These are phyloP conservation scores for Cyberlindnera meyerae DNA, from an alignment of 805 yeast species.

Conservation along the genomic window DNA sequence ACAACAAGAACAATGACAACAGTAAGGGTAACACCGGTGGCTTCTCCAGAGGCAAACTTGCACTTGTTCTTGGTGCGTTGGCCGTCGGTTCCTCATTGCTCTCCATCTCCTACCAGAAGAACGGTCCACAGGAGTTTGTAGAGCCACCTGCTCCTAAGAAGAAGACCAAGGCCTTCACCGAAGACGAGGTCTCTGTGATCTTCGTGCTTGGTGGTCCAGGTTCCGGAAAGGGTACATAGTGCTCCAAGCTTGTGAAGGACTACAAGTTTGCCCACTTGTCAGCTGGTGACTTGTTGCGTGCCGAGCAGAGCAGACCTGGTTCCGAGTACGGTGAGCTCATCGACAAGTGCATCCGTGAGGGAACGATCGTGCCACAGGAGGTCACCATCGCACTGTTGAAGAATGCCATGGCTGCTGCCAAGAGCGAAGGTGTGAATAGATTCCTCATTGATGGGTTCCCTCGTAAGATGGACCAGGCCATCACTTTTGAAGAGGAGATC, in stretches of 20 bases:
- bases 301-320: slow-evolving; percentile 80
- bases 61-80: slow-evolving; percentile 36
- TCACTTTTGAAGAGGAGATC: slow-evolving; percentile 78
- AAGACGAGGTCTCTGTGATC: slow-evolving; percentile 68
- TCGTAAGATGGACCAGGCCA: slow-evolving; percentile 96
- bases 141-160: slow-evolving; percentile 31
- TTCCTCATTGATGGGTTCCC: slow-evolving; percentile 96
- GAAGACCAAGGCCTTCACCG: slow-evolving; percentile 42
- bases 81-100: slow-evolving; percentile 47
- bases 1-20: slow-evolving; percentile 1
- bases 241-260: slow-evolving; percentile 76
- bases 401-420: slow-evolving; percentile 64
- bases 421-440: slow-evolving; percentile 42
- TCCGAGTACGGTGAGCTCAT: slow-evolving; percentile 84
- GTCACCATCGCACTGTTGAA: slow-evolving; percentile 80
- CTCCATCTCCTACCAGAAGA: slow-evolving; percentile 39
- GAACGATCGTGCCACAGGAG: slow-evolving; percentile 88
- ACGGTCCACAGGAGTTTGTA: slow-evolving; percentile 39
- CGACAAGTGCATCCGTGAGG: slow-evolving; percentile 78
- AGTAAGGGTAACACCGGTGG: slow-evolving; percentile 1
- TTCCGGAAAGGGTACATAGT: slow-evolving; percentile 96
- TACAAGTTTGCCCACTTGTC: slow-evolving; percentile 81
- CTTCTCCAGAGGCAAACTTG: slow-evolving; percentile 27
- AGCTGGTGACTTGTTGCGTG: slow-evolving; percentile 95
- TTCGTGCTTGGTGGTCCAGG: slow-evolving; percentile 98